Conservation (phyloP, 2,329 filamentous ascomycete species). For the Talaromyces sp. region DNA sequence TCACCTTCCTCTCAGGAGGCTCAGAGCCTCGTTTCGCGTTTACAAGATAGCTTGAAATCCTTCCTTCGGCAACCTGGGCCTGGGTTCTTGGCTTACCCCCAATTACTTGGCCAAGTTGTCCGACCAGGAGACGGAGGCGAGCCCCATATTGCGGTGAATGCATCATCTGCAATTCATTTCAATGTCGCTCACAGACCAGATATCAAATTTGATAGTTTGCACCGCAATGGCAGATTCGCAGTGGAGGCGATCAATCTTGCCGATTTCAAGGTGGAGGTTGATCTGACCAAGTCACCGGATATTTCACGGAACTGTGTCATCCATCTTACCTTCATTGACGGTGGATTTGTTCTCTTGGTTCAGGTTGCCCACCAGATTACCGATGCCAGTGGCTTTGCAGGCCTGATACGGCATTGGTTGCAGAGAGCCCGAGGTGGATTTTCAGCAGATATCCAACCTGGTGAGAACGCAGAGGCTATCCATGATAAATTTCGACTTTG, state of each 20-base stretch:
- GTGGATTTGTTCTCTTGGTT: not conserved
- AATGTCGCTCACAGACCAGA: not conserved
- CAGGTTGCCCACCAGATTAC: not conserved
- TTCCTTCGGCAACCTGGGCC: not conserved
- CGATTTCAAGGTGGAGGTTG: not conserved
- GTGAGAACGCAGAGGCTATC: not conserved
- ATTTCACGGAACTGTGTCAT: not conserved
- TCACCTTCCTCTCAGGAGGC: not conserved
- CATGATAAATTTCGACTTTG: not conserved
- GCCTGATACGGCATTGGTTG: not conserved
- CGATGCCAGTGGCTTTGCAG: not conserved
- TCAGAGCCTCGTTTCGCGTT: not conserved
- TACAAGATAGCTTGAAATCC: not conserved
- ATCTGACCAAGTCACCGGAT: not conserved
- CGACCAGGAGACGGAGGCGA: not conserved
- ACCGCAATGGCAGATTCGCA: not conserved
- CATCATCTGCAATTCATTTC: not conserved
- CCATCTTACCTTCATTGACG: not conserved
- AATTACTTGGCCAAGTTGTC: not conserved
- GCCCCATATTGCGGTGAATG: not conserved
- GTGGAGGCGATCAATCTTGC: not conserved
- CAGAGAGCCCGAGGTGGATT: not conserved
- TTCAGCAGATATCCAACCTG: not conserved
- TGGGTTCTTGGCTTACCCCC: not conserved
- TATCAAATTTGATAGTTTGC: not conserved